These are phyloP conservation scores for Phytophthora meadii DNA, from an alignment of 352 stramenopile species.

Conservation along the genomic window DNA sequence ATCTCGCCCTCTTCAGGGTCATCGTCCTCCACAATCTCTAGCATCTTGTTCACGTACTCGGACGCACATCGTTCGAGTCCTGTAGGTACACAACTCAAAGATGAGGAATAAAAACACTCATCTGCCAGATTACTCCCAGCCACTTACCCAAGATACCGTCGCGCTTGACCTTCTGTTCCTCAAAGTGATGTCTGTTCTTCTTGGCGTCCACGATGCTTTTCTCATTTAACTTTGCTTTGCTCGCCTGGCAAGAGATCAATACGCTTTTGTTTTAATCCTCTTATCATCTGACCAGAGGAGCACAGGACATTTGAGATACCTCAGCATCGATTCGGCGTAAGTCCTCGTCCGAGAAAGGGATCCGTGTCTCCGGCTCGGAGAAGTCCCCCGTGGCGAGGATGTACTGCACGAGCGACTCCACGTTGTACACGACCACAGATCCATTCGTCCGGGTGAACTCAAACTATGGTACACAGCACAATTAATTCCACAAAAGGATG, in stretches of 20 bases:
- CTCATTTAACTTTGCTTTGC: conserved; percentile 62
- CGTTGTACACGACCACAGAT: conserved; percentile 86
- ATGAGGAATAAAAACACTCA: no score
- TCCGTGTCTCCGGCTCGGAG: conserved; percentile 86
- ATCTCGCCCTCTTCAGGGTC: conserved; percentile 84
- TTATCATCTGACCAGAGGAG: conserved; percentile 42
- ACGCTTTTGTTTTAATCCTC: conserved; percentile 34
- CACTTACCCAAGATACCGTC: conserved; percentile 77
- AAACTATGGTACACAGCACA: conserved; percentile 55
- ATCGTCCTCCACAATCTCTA: conserved; percentile 82
- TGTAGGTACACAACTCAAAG: conserved; percentile 17
- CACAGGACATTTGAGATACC: conserved; percentile 46
- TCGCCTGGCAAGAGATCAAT: conserved; percentile 58
- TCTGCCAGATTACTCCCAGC: neutral
- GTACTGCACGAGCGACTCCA: conserved; percentile 89
- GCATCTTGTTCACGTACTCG: conserved; percentile 89
- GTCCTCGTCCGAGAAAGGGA: conserved; percentile 87
- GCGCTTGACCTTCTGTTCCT: conserved; percentile 83
- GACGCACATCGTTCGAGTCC: conserved; percentile 84
- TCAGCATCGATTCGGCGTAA: conserved; percentile 74
- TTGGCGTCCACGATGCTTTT: conserved; percentile 81
- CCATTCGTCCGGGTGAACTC: conserved; percentile 85
- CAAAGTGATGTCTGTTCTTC: conserved; percentile 79
- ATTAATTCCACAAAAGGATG: conserved; percentile 11
- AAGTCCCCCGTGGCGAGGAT: conserved; percentile 91